Percentiles rank a stretch among this genome's conserved stretches.
Conservation (phyloP, 225 moss, liverwort and hornwort species). For the Straminergon stramineum region DNA sequence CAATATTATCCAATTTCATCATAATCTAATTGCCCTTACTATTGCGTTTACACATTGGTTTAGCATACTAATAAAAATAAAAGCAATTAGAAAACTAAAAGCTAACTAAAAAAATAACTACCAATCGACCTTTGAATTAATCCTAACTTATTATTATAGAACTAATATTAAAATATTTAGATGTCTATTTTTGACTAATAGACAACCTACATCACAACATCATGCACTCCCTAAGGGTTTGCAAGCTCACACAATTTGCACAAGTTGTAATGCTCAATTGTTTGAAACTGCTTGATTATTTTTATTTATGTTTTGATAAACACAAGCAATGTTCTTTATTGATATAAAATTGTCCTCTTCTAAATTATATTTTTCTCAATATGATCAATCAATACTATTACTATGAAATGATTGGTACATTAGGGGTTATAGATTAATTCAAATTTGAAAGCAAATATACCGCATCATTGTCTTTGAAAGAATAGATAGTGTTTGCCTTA, state of each 20-base stretch:
- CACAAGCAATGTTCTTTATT: neutral
- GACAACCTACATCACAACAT: too few species aligned
- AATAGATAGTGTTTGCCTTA: neutral
- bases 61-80: too few species aligned
- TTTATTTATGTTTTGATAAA: neutral
- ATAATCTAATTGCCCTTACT: too few species aligned
- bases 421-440: neutral
- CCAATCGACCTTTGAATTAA: too few species aligned
- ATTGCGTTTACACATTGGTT: too few species aligned
- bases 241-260: neutral
- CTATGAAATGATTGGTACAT: neutral
- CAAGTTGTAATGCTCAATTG: neutral
- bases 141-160: too few species aligned
- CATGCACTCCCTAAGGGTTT: neutral
- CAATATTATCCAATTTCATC: too few species aligned
- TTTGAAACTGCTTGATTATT: neutral
- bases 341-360: neutral
- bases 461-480: neutral
- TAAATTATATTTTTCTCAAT: neutral
- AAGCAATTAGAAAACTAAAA: too few species aligned
- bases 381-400: neutral
- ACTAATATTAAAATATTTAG: too few species aligned
- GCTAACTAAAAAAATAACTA: too few species aligned
- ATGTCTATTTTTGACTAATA: too few species aligned
- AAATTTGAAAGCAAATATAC: neutral